Evolutionary conservation across 2,329 filamentous ascomycete species (phyloP).

Genomic region (Talaromyces sp.): DNA sequence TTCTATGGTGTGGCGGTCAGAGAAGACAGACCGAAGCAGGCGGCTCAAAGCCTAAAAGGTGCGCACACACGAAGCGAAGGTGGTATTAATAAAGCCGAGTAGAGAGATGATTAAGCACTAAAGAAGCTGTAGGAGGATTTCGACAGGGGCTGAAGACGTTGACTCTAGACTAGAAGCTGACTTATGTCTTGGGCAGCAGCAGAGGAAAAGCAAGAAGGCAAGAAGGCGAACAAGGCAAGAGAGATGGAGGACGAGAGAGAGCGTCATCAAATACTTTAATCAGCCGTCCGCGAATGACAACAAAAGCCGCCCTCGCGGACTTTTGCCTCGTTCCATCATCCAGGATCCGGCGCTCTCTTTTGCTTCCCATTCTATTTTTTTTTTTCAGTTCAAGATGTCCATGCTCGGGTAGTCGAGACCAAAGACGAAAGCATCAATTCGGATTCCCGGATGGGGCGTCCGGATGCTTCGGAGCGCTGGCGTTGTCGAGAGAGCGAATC

Average conservation of each 20-base stretch:
- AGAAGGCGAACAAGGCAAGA: background rate
- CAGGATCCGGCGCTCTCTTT: background rate
- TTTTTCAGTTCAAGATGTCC: background rate
- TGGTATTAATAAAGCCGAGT: background rate
- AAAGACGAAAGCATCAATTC: background rate
- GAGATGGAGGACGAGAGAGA: background rate
- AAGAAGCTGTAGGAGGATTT: background rate
- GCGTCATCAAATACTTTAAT: background rate
- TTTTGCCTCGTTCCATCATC: background rate
- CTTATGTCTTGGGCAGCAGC: background rate
- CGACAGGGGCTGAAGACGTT: background rate
- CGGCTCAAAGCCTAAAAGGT: background rate
- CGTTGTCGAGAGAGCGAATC: background rate
- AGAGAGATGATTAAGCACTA: background rate
- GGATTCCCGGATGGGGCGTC: slow-evolving; percentile 3
- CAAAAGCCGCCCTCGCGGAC: background rate
- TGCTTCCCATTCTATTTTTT: background rate
- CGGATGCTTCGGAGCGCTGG: slow-evolving; percentile 8
- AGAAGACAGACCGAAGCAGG: background rate
- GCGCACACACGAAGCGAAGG: background rate
- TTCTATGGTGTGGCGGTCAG: background rate
- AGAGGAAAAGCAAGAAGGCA: background rate
- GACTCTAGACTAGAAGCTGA: background rate
- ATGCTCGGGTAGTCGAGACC: background rate
- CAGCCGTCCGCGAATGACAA: background rate